Percentiles rank a stretch among this genome's conserved stretches.
These are phyloP conservation scores for Blastocystis sp. DNA, from an alignment of 352 stramenopile species.

Conservation along the genomic window DNA sequence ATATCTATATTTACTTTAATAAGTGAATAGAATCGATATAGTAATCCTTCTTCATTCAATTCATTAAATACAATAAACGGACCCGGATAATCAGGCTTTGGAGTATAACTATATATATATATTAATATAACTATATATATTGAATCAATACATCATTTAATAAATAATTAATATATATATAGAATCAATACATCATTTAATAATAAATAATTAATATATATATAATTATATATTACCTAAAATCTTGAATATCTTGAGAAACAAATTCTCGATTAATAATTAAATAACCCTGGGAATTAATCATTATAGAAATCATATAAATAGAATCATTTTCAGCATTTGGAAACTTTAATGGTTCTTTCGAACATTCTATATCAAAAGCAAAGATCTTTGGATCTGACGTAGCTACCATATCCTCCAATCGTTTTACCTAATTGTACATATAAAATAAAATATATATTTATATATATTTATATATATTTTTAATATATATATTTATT, in stretches of 20 bases:
- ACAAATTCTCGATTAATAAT: slow-evolving; percentile 89
- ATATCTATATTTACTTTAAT: slow-evolving; percentile 16
- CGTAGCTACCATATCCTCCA: slow-evolving; percentile 42
- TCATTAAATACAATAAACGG: slow-evolving; percentile 93
- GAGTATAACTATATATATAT: slow-evolving; percentile 23
- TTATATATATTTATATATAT: too few relatives aligned
- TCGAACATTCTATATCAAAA: slow-evolving; percentile 98
- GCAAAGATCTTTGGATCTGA: slow-evolving; percentile 75
- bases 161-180: too few relatives aligned
- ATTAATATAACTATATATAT: too few relatives aligned
- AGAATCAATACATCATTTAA: too few relatives aligned
- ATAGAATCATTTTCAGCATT: slow-evolving; percentile 78
- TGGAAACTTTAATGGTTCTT: slow-evolving; percentile 92
- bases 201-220: too few relatives aligned
- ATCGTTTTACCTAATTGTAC: slow-evolving; percentile 38
- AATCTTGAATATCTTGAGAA: slow-evolving; percentile 81
- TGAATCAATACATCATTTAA: too few relatives aligned
- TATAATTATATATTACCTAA: slow-evolving; percentile 85
- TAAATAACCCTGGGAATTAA: slow-evolving; percentile 74
- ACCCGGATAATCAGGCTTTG: slow-evolving; percentile 46
- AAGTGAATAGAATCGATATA: slow-evolving; percentile 62
- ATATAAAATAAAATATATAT: too few relatives aligned
- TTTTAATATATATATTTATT: too few relatives aligned
- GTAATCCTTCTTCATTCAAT: slow-evolving; percentile 54
- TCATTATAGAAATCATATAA: slow-evolving; percentile 98